These are phyloP conservation scores for Calonectria pauciramosa DNA, from an alignment of 2,329 filamentous ascomycete species.

Conservation along the genomic window DNA sequence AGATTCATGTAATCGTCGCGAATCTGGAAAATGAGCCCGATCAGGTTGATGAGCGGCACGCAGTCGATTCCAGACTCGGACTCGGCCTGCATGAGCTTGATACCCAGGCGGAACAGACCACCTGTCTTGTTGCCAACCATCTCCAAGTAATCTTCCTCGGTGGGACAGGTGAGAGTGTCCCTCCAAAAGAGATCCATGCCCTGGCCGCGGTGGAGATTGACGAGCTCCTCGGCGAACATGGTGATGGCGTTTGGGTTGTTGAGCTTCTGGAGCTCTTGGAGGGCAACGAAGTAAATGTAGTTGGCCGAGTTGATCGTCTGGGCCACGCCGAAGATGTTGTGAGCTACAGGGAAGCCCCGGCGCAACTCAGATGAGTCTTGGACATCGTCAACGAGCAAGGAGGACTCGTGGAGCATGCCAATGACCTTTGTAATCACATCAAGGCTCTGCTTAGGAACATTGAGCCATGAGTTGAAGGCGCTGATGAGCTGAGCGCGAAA, in stretches of 20 bases:
- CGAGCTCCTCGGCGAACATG: slow-evolving; percentile 85
- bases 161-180: slow-evolving; percentile 85
- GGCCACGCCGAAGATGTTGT: slow-evolving; percentile 86
- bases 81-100: slow-evolving; percentile 91
- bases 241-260: slow-evolving; percentile 75
- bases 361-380: slow-evolving; percentile 85
- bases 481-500: slow-evolving; percentile 84
- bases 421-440: slow-evolving; percentile 84
- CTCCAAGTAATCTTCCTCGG: slow-evolving; percentile 91
- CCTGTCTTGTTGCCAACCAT: slow-evolving; percentile 95
- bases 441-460: slow-evolving; percentile 78
- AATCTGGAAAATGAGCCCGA: slow-evolving; percentile 91
- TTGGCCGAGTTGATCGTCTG: slow-evolving; percentile 94
- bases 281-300: slow-evolving; percentile 87
- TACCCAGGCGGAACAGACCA: slow-evolving; percentile 85
- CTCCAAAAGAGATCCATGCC: slow-evolving; percentile 95
- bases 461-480: slow-evolving; percentile 85
- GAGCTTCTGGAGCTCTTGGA: slow-evolving; percentile 81
- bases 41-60: slow-evolving; percentile 85
- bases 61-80: slow-evolving; percentile 72
- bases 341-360: slow-evolving; percentile 84
- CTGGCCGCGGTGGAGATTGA: slow-evolving; percentile 88
- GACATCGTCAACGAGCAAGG: slow-evolving; percentile 88
- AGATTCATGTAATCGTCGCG: slow-evolving; percentile 96
- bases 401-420: slow-evolving; percentile 88